phyloP scores from a whole-genome alignment of 106 monocot genomes.

The Platanthera guangdongensis region DNA sequence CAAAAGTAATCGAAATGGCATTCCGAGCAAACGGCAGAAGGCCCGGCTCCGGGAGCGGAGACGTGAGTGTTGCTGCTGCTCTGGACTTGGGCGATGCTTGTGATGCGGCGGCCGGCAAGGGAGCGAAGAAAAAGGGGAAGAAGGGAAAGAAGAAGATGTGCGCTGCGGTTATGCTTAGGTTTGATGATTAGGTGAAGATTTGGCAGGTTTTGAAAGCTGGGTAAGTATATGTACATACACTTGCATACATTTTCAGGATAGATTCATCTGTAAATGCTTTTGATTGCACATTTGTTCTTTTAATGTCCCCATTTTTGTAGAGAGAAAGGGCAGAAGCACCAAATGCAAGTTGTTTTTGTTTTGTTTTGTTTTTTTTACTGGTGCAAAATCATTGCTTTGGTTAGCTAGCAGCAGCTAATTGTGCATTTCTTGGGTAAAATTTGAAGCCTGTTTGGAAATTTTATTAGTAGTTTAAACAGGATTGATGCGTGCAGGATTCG shows the following conservation, averaged over 20 bases:
- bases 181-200: conserved; percentile 40
- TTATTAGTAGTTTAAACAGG: no score
- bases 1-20: conserved; percentile 72
- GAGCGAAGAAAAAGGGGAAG: conserved; percentile 72
- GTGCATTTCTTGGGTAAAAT: no score
- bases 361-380: no score
- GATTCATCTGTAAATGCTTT: background rate
- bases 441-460: no score
- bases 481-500: no score
- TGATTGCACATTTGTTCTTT: conserved; percentile 1
- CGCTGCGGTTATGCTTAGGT: conserved; percentile 44
- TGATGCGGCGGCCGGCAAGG: conserved; percentile 18
- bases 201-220: background rate
- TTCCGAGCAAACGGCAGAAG: conserved; percentile 24
- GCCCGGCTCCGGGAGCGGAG: background rate
- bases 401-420: no score
- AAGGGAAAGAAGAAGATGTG: conserved; percentile 73
- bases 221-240: background rate
- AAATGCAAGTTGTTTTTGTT: no score
- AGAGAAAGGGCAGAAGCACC: no score
- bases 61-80: background rate
- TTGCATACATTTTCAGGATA: background rate
- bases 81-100: background rate
- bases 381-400: no score
- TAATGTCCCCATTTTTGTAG: background rate